Evolutionary conservation across 2,329 filamentous ascomycete species (phyloP).

Genomic region (Aspergillus tubingensis): DNA sequence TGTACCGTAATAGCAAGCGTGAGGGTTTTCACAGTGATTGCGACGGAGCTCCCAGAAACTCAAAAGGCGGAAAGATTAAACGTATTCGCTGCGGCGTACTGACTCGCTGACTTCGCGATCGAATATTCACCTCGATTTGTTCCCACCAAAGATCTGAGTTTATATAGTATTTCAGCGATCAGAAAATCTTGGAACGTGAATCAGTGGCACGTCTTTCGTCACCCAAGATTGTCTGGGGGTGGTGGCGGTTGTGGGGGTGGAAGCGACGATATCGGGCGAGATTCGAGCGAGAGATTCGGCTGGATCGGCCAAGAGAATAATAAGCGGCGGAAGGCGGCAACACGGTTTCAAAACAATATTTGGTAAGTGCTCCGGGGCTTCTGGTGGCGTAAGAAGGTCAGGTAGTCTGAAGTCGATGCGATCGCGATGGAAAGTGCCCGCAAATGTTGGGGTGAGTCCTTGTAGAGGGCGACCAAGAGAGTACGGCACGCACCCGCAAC

Average conservation of each 20-base stretch:
- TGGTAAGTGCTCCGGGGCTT: slow-evolving; percentile 12
- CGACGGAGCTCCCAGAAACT: background rate
- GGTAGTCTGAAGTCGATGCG: slow-evolving; percentile 20
- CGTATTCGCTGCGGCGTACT: background rate
- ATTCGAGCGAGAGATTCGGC: slow-evolving; percentile 20
- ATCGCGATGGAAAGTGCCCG: slow-evolving; percentile 20
- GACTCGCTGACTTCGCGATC: background rate
- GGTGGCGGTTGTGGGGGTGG: slow-evolving; percentile 23
- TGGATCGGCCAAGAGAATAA: slow-evolving; percentile 16
- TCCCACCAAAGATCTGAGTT: background rate
- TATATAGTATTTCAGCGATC: background rate
- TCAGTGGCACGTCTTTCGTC: background rate
- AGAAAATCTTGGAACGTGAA: background rate
- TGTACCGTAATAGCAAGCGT: background rate
- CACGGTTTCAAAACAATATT: slow-evolving; percentile 10
- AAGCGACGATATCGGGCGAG: slow-evolving; percentile 21
- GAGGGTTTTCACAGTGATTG: background rate
- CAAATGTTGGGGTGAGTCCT: slow-evolving; percentile 13
- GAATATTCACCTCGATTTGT: background rate
- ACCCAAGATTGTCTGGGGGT: slow-evolving; percentile 19
- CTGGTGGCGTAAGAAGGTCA: slow-evolving; percentile 22
- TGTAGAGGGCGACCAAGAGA: slow-evolving; percentile 14
- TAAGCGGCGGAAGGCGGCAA: slow-evolving; percentile 7
- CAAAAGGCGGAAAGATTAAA: slow-evolving; percentile 5
- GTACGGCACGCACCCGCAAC: slow-evolving; percentile 25